Base-by-base conservation (phyloP, 306 rosid genomes). In the Nissolia schottii region DNA sequence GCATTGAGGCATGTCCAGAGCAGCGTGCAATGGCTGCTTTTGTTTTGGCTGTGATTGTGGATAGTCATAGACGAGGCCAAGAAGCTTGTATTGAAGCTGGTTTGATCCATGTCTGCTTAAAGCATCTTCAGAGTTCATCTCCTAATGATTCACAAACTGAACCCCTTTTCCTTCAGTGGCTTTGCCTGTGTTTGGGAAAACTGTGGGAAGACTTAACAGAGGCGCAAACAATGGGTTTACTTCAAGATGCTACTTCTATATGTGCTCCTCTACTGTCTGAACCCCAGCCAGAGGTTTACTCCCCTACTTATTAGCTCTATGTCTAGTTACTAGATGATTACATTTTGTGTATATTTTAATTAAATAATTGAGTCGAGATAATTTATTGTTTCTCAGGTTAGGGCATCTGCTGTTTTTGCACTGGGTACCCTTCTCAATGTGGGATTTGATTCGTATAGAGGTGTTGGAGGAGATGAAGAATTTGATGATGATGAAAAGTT, bases 11-110 rank as follows among this genome's bases (percentile, higher is more conserved):
- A 58, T 92, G 38, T 80, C 96, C 97, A 28, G 96, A 95, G 74
- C 96, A 92, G 71, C 96, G 93, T 49, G 99, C 99, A 72, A 92
- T 92, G 99, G 97, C 99, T 75, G 99, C 99, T 28, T 95, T 91
- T 80, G 96, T 95, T 78, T 85, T 95, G 83, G 99, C 99, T 35
- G 97, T 92, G 60, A 95, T 92, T 74, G 96, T 95, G 71, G 99
- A 95, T 78, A 96, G 93, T 45, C 96, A 95, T 84, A 84, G 89
- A 72, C 86, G 93, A 31, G 99, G 99, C 56, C 97, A 95, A 83
- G 97, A 95, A 88, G 99, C 93, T 56, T 95, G 97, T 84, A 73
- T 89, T 64, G 93, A 92, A 82, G 91, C 90, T 59, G 89, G 84
- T 76, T 53, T 95, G 66, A 84, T 90, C 66, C 87, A 80, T 73